Conservation (phyloP, 2,329 filamentous ascomycete species). For the Phialocephala subalpina region DNA sequence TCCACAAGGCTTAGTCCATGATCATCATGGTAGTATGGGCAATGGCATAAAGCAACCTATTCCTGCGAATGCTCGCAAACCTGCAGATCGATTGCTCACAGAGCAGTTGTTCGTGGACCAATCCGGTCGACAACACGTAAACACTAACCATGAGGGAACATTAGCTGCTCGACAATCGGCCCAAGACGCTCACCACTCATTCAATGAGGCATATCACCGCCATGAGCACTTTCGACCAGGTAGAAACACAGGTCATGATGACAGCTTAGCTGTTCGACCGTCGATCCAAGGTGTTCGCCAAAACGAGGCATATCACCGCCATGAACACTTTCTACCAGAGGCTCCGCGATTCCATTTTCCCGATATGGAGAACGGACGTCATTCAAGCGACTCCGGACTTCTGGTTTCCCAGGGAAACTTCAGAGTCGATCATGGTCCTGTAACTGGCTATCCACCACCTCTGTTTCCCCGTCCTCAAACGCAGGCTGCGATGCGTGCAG, state of each 20-base stretch:
- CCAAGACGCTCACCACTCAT: background rate
- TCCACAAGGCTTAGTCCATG: background rate
- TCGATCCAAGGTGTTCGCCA: background rate
- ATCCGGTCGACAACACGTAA: background rate
- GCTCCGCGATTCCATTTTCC: too few species aligned
- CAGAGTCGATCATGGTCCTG: too few species aligned
- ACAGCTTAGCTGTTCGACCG: background rate
- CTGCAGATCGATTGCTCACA: background rate
- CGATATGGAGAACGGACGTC: too few species aligned
- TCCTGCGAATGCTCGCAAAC: background rate
- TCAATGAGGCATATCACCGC: too few species aligned
- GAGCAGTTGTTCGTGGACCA: background rate
- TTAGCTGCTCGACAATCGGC: background rate
- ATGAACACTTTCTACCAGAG: too few species aligned
- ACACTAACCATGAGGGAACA: background rate
- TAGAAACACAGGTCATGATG: background rate
- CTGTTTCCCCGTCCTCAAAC: too few species aligned
- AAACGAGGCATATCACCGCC: too few species aligned
- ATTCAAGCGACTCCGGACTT: too few species aligned
- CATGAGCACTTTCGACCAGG: too few species aligned
- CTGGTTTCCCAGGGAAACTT: too few species aligned
- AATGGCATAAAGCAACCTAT: background rate
- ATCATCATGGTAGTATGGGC: background rate
- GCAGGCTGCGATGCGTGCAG: too few species aligned
- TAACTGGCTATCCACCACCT: too few species aligned